Base-by-base conservation (phyloP, 805 yeast genomes). In the Myxozyma geophila region DNA sequence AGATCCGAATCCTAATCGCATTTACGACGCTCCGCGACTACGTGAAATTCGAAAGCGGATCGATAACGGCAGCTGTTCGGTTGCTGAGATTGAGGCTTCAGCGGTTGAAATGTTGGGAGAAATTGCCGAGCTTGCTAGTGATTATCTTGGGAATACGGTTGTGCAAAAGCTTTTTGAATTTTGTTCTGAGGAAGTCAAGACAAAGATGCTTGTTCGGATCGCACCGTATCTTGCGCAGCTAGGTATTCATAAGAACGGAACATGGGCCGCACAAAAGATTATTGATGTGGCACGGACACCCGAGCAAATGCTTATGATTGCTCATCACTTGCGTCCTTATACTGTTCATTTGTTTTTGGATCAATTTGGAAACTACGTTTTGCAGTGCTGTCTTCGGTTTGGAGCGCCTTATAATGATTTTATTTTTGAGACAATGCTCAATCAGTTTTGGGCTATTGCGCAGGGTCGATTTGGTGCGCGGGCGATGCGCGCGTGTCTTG, bases 211-310 rank as follows among this genome's bases (percentile, higher is more conserved):
- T 60, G 85, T 88, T 71, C 84, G 84, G 67, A 84, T 96, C 47
- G 80, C 88, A 3, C 96, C 92, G 35, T 90, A 82, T 72, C 79
- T 95, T 67, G 90, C 97, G 0, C 96, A 91, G 70, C 88, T 93
- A 81, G 95, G 98, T 70, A 87, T 91, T 60, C 99, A 95, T 78
- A 95, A 95, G 73, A 95, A 95, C 75, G 99, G 99, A 66, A 95
- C 99, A 5, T 95, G 99, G 99, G 98, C 98, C 1, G 96, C 97
- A 28, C 99, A 95, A 76, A 95, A 93, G 76, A 87, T 95, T 76
- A 92, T 95, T 70, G 88, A 86, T 68, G 86, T 87, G 51, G 88
- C 91, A 3, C 77, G 81, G 67, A 85, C 85, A 54, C 85, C 81
- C 50, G 81, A 84, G 54, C 90, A 86, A 71, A 87, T 85, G 74